phyloP scores from a whole-genome alignment of 345 rosid species.

The Tarenaya hassleriana region DNA sequence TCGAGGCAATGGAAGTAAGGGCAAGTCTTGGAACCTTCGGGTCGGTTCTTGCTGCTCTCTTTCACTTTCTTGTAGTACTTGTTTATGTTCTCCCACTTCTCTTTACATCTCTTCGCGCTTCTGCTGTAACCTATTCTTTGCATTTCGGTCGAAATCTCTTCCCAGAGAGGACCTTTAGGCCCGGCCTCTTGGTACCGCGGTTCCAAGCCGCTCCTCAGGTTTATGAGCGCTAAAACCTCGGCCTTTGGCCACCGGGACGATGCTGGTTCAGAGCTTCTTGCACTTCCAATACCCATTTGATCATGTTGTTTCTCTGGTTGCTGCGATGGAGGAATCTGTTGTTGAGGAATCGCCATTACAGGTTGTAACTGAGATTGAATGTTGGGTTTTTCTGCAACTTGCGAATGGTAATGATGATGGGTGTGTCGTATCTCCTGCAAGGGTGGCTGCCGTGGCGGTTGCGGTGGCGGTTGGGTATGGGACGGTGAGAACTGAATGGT shows the following conservation, averaged over 20 bases:
- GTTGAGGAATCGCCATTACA: conserved; percentile 47
- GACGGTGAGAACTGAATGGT: conserved; percentile 58
- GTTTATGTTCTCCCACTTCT: conserved; percentile 92
- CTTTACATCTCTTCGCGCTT: conserved; percentile 72
- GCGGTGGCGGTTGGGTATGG: conserved; percentile 24
- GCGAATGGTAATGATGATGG: conserved; percentile 3
- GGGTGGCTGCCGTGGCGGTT: conserved; percentile 24
- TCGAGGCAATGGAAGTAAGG: conserved; percentile 85
- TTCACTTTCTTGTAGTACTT: conserved; percentile 87
- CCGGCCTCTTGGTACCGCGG: conserved; percentile 59
- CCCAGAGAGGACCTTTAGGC: conserved; percentile 82
- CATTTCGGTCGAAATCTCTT: conserved; percentile 66
- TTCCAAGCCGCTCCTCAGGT: conserved; percentile 54
- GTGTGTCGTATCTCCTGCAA: conserved; percentile 8
- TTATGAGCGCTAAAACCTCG: conserved; percentile 64
- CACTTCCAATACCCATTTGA: conserved; percentile 25
- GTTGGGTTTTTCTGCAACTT: conserved; percentile 12
- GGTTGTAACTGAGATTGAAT: conserved; percentile 30
- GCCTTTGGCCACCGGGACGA: conserved; percentile 78
- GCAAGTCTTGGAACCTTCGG: conserved; percentile 84
- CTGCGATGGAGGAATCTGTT: conserved; percentile 33
- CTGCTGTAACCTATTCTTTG: conserved; percentile 57
- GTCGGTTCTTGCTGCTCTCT: conserved; percentile 73
- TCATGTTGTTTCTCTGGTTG: conserved; percentile 10
- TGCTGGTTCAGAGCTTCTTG: conserved; percentile 33